These are phyloP conservation scores for Brettanomyces anomalus DNA, from an alignment of 805 yeast genomes.

Conservation along the genomic window DNA sequence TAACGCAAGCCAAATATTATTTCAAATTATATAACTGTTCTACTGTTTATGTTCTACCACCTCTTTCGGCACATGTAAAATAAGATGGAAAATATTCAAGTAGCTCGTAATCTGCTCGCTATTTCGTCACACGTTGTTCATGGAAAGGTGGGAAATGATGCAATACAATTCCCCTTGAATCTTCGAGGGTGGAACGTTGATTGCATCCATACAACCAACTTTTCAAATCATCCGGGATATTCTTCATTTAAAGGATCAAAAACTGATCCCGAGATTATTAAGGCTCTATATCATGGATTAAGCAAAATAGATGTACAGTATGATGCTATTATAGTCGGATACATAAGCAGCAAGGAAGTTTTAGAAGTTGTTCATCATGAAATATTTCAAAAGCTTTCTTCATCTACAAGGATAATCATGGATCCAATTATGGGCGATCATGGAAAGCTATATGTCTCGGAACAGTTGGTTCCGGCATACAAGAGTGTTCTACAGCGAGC, in stretches of 20 bases:
- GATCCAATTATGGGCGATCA: conserved; percentile 95
- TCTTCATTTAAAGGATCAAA: conserved; percentile 54
- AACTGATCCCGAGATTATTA: conserved; percentile 36
- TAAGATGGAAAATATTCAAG: too few species aligned
- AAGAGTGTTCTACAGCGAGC: conserved; percentile 35
- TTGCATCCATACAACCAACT: conserved; percentile 76
- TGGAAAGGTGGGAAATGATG: conserved; percentile 91
- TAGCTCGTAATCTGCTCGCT: conserved; percentile 33
- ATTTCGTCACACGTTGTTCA: conserved; percentile 90
- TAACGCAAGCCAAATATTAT: too few species aligned
- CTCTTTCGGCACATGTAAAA: too few species aligned
- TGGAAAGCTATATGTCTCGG: conserved; percentile 69
- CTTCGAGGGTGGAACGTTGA: conserved; percentile 90
- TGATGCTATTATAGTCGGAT: conserved; percentile 70
- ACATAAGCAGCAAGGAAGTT: conserved; percentile 55
- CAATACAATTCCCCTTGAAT: conserved; percentile 86
- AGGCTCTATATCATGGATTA: conserved; percentile 48
- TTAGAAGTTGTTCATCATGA: conserved; percentile 36
- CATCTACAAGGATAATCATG: conserved; percentile 47
- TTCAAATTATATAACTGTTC: too few species aligned
- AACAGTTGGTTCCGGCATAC: conserved; percentile 44
- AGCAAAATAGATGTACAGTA: conserved; percentile 34
- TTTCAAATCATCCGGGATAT: conserved; percentile 90
- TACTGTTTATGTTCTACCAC: too few species aligned
- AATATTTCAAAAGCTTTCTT: conserved; percentile 14